These are phyloP conservation scores for Colletotrichum sublineola DNA, from an alignment of 2,329 filamentous ascomycete genomes.

Conservation along the genomic window DNA sequence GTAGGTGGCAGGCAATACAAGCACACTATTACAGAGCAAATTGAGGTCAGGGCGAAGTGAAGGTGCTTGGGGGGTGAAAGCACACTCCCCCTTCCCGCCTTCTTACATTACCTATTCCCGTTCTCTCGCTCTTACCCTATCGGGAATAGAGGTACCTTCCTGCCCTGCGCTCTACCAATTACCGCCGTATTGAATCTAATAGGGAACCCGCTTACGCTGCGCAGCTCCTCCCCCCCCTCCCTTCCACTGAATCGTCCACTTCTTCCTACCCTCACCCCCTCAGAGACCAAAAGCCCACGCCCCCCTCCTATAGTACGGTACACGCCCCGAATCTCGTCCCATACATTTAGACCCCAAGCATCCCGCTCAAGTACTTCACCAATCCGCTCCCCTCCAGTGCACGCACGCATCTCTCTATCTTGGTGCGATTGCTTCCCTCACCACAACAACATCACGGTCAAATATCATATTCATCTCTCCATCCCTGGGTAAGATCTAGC, in stretches of 20 bases:
- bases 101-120: background rate
- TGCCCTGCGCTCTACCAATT: slow-evolving; percentile 36
- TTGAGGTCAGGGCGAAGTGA: background rate
- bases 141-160: background rate
- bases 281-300: background rate
- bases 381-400: slow-evolving; percentile 28
- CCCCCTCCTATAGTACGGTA: background rate
- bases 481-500: slow-evolving; percentile 17
- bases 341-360: slow-evolving; percentile 23
- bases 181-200: slow-evolving; percentile 41
- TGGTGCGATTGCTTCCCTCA: slow-evolving; percentile 15
- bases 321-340: slow-evolving; percentile 13
- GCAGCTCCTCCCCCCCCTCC: background rate
- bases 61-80: background rate
- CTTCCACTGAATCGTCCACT: slow-evolving; percentile 17
- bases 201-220: slow-evolving; percentile 26
- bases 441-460: background rate
- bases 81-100: slow-evolving; percentile 1
- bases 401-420: slow-evolving; percentile 18
- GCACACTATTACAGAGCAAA: too few species aligned
- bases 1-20: too few species aligned
- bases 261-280: slow-evolving; percentile 21
- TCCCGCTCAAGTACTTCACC: slow-evolving; percentile 25
- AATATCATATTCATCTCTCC: slow-evolving; percentile 9
- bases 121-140: background rate